Percentiles rank a stretch among this genome's conserved stretches.
These are phyloP conservation scores for Dendrobium chrysotoxum DNA, from an alignment of 106 monocot genomes.

Conservation along the genomic window DNA sequence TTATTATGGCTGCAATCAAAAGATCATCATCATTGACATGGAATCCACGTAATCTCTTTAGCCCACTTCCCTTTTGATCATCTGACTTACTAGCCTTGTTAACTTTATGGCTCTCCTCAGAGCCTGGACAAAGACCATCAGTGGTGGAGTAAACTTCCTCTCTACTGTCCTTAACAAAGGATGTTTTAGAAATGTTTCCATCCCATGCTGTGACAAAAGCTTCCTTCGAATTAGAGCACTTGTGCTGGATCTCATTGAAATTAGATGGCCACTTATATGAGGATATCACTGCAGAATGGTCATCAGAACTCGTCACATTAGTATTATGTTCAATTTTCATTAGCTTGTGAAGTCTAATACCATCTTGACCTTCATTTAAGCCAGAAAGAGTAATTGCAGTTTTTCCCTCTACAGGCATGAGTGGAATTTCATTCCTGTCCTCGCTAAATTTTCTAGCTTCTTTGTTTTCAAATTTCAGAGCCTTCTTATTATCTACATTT, in stretches of 20 bases:
- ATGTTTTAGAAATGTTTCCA: constrained; percentile 6
- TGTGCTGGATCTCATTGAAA: background rate
- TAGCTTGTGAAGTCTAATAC: background rate
- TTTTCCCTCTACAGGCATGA: constrained; percentile 11
- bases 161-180: background rate
- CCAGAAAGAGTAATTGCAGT: constrained; percentile 6
- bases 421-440: constrained; percentile 8
- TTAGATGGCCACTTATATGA: constrained; percentile 9
- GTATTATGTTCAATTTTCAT: background rate
- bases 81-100: constrained; percentile 20
- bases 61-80: constrained; percentile 21
- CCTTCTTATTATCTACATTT: constrained; percentile 21
- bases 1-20: constrained; percentile 64
- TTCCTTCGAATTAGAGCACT: background rate
- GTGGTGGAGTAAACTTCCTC: constrained; percentile 8
- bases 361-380: constrained; percentile 8
- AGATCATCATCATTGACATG: constrained; percentile 80
- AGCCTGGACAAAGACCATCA: constrained; percentile 5
- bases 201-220: constrained; percentile 12
- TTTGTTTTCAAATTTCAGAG: constrained; percentile 22
- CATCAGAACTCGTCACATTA: constrained; percentile 4
- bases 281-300: constrained; percentile 6
- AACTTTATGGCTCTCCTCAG: constrained; percentile 13
- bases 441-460: constrained; percentile 6
- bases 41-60: constrained; percentile 36